phyloP scores from a whole-genome alignment of 1,284 basidiomycete species.

The Trichosporon ovoides region DNA sequence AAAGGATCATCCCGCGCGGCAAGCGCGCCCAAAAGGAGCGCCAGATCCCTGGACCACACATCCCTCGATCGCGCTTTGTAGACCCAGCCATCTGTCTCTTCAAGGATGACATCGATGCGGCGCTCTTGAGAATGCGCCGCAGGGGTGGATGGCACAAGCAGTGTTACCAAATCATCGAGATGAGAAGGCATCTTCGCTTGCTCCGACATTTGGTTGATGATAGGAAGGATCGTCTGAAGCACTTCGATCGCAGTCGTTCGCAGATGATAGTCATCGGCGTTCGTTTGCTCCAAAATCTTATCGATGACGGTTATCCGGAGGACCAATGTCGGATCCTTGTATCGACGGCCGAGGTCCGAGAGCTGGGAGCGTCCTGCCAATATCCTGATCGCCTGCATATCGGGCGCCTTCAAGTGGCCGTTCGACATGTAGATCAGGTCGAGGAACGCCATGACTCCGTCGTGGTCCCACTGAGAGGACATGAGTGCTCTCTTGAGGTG shows the following conservation, averaged over 20 bases:
- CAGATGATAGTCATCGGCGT: conserved; percentile 17
- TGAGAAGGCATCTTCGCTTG: conserved; percentile 3
- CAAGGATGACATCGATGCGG: conserved; percentile 2
- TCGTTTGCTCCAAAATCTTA: conserved; percentile 16
- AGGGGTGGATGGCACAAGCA: conserved; percentile 10
- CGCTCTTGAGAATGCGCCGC: neutral
- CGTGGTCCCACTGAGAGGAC: conserved; percentile 54
- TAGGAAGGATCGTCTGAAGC: conserved; percentile 12
- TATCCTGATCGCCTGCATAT: conserved; percentile 47
- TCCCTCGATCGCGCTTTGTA: conserved; percentile 13
- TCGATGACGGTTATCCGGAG: conserved; percentile 15
- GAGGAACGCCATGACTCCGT: conserved; percentile 70
- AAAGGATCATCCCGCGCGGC: conserved; percentile 58
- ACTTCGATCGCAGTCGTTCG: conserved; percentile 22
- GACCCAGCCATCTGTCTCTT: conserved; percentile 17
- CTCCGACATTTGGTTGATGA: conserved; percentile 7
- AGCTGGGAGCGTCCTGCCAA: conserved; percentile 9
- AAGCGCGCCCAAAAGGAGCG: conserved; percentile 59
- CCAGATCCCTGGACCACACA: conserved; percentile 63
- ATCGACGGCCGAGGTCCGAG: neutral
- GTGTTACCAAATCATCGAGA: conserved; percentile 3
- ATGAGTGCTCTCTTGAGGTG: conserved; percentile 69
- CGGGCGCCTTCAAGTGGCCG: conserved; percentile 37
- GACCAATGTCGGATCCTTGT: neutral
- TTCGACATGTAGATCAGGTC: conserved; percentile 55